Conservation (phyloP, 345 rosid genomes). For the Citrus sinensis region DNA sequence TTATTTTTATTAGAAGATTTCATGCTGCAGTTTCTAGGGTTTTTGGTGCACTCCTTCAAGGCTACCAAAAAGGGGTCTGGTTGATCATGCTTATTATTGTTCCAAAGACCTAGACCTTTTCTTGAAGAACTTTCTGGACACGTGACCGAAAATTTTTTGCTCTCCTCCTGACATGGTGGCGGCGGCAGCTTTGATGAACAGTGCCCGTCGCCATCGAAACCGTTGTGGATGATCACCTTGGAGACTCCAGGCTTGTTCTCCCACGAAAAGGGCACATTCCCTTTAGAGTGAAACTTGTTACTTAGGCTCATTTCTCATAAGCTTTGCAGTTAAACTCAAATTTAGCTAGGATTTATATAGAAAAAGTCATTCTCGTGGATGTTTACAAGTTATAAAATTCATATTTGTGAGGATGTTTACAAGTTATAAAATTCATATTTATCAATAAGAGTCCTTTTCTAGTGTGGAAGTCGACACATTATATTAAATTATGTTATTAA, state of each 20-base stretch:
- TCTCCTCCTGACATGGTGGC: neutral
- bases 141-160: neutral
- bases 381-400: too few relatives aligned
- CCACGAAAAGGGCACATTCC: constrained; percentile 12
- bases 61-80: constrained; percentile 12
- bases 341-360: neutral
- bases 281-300: neutral
- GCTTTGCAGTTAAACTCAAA: neutral
- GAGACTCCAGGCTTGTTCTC: constrained; percentile 15
- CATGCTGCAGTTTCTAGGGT: neutral
- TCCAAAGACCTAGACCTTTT: neutral
- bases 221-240: neutral
- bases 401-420: too few relatives aligned
- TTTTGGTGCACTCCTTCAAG: constrained; percentile 6
- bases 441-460: too few relatives aligned
- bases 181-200: neutral
- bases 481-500: too few relatives aligned
- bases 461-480: too few relatives aligned
- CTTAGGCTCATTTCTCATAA: neutral
- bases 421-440: too few relatives aligned
- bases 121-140: neutral
- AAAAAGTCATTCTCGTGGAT: too few relatives aligned
- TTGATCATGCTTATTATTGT: neutral
- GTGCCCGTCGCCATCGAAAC: neutral
- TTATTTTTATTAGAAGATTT: too few relatives aligned